Evolutionary conservation across 2,329 filamentous ascomycete species (phyloP).

Genomic region (Colletotrichum neosansevieriae): DNA sequence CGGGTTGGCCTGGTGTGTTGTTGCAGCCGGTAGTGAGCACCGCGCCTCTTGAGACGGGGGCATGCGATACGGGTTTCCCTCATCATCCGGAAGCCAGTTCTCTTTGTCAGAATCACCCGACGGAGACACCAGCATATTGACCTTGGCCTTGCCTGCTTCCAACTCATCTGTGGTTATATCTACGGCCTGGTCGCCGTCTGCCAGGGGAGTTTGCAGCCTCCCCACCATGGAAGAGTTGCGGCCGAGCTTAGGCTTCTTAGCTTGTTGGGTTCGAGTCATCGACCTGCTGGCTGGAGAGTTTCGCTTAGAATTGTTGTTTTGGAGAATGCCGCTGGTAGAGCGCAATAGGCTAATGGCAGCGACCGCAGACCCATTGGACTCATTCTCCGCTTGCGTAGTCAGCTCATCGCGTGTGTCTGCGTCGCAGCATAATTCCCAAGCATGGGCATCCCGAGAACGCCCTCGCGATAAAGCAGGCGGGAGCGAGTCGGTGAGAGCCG

Average conservation of each 20-base stretch:
- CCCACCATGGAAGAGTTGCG: constrained; percentile 73
- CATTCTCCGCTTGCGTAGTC: constrained; percentile 83
- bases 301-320: constrained; percentile 73
- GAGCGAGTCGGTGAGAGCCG: constrained; percentile 63
- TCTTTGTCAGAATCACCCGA: constrained; percentile 88
- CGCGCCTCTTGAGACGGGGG: constrained; percentile 43
- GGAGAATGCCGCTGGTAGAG: constrained; percentile 69
- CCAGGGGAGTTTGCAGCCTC: constrained; percentile 63
- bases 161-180: not conserved
- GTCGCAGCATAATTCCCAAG: constrained; percentile 93
- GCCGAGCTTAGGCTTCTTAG: constrained; percentile 73
- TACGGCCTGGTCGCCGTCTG: constrained; percentile 1
- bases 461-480: constrained; percentile 72
- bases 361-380: constrained; percentile 81
- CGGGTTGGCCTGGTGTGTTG: constrained; percentile 48
- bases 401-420: constrained; percentile 82
- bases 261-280: constrained; percentile 47
- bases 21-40: constrained; percentile 53
- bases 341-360: constrained; percentile 85
- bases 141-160: constrained; percentile 50
- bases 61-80: constrained; percentile 52
- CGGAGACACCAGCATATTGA: constrained; percentile 53
- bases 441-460: constrained; percentile 86
- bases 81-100: constrained; percentile 78
- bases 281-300: constrained; percentile 60